Evolutionary conservation across 164 flowering plant genomes (phyloP).

Genomic region (Stephania yunnanensis): DNA sequence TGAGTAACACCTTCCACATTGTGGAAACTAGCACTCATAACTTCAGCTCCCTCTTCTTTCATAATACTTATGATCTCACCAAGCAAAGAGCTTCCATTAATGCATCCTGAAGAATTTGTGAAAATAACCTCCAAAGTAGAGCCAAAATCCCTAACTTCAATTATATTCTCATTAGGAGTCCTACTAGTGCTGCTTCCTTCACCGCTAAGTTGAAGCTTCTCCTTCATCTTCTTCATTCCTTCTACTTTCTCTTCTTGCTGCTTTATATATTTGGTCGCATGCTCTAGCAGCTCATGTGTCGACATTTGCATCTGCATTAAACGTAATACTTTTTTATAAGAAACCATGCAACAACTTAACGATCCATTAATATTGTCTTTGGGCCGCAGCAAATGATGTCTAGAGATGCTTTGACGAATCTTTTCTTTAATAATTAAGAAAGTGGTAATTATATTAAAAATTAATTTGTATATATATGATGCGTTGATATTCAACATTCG

Average conservation of each 20-base stretch:
- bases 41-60: constrained; percentile 49
- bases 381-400: no score
- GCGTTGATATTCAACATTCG: no score
- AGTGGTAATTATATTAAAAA: no score
- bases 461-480: no score
- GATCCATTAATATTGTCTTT: no score
- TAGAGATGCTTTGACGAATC: no score
- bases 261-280: constrained; percentile 31
- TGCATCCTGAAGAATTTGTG: constrained; percentile 1
- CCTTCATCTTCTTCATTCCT: constrained; percentile 27
- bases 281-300: constrained; percentile 35
- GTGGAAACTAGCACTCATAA: constrained; percentile 35
- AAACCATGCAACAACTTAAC: no score
- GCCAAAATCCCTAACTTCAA: constrained; percentile 41
- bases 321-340: no score
- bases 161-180: neutral
- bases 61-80: constrained; percentile 32
- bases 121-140: constrained; percentile 31
- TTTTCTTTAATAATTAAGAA: no score
- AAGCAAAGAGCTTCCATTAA: constrained; percentile 22
- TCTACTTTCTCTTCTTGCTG: constrained; percentile 30
- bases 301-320: constrained; percentile 15
- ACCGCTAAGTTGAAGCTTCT: constrained; percentile 10
- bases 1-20: constrained; percentile 28
- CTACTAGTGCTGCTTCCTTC: neutral